Evolutionary conservation across 495 filamentous ascomycete species (phyloP), one percentile per base, ranked within the genome.

Genomic region (Trichoderma orchidacearum): DNA sequence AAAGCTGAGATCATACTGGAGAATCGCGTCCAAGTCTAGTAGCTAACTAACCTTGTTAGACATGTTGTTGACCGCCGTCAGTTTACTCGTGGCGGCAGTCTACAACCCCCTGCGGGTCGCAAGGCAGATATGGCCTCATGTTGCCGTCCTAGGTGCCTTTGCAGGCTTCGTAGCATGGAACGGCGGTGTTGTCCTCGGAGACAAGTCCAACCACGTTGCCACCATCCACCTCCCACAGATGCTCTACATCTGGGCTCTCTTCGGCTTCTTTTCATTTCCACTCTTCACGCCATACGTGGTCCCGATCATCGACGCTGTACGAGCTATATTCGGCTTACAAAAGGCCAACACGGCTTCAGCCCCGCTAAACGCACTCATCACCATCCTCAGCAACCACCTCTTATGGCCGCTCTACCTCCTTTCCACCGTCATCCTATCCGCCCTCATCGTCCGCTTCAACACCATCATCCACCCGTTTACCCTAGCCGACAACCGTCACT

Each of bases 401-500:
- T 59, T 61, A 51, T 63, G 60, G 56, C 36, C 59, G 18, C 56
- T 60, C 5, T 64, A 63, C 45, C 50, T 67, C 25, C 31, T 68
- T 54, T 6, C 53, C 27, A 64, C 65, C 28, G 18, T 69, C 8
- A 25, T 64, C 50, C 35, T 70, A n/a, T 69, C 72, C 3, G 15
- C 61, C 6, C 61, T 53, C 23, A 75, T 86, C 9, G 80, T 94
- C 25, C 78, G 83, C 59, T 85, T 75, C 76, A 97, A 96, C 75
- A 97, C 93, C 35, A 83, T 94, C 57, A 81, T 98, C 54, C 93
- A 98, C 66, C 93, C 93, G 0, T 98, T 96, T 62, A 95, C 92
- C 1, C 79, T 97, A 3, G 93, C 93, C 29, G 93, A 98, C 66
- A 98, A 98, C 70, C 77, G 93, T 2, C 94, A 97, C 66, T 98